Evolutionary conservation across 148 eudicot genomes (phyloP), one percentile per base, ranked within the genome.

Genomic region (Rhododendron williamsianum): DNA sequence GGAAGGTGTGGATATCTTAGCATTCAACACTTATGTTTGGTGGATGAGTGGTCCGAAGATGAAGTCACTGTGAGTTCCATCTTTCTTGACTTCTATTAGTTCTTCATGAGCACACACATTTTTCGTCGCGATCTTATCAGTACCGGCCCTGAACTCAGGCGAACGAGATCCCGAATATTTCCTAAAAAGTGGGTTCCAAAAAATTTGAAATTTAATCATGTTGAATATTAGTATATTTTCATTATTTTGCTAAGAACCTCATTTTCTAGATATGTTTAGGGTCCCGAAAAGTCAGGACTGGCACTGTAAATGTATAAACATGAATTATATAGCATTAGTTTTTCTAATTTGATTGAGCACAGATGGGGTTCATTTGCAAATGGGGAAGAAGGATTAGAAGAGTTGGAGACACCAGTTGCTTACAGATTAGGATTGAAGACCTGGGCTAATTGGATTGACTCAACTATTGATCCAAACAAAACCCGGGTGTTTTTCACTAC

Each of bases 391-490:
- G 99, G 98, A 25, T 90, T 52, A 18, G 95, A 97, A 91, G 96
- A 94, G 85, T 67, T 97, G 76, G 98, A 94, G 7, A 87, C 95
- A 63, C 86, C 88, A 13, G 87, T 92, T 84, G 94, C 98, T 1
- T 97, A 97, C 86, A 94, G 90, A 82, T 60, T 97, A 48, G 96
- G 88, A 72, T 85, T 97, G 78, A 97, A 92, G 90, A 95, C 99
- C 56, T 97, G 99, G 99, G 99, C 99, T 18, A 97, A 97, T 83
- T 97, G 99, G 99, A 87, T 95, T 85, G 99, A 95, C 91, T 93
- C 99, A 16, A 93, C 91, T 27, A 84, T 97, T 41, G 78, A 97
- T 88, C 89, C 92, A 41, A 95, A 90, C 87, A 89, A 80, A 83
- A 94, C 98, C 25, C 86, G 93, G 18, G 96, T 97, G 43, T 94